Base-by-base conservation (phyloP, 768 basidiomycete species). In the Fistulinella prunicolor region DNA sequence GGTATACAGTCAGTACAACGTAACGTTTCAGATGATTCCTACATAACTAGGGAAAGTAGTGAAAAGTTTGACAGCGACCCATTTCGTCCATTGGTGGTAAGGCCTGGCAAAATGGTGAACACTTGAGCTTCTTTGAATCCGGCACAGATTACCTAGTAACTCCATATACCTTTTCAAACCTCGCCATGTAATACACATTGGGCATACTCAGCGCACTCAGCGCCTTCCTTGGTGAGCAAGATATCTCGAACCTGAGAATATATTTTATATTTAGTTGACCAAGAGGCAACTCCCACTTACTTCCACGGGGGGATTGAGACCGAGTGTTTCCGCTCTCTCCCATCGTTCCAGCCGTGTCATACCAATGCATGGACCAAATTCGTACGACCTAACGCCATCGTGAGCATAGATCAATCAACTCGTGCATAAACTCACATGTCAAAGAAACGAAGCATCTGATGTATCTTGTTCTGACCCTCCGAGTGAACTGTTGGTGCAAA, bases 291-390 rank as follows among this genome's bases (percentile, higher is more conserved):
- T 17, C 17, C 22, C 9, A 49, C 80, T 48, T 56, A 87, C 92
- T 75, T 92, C 89, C 14, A 61, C 53, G 3, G 92, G 93, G 13
- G 94, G 94, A 39, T 84, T 74, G 17, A 96, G 70, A 2, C 91
- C 91, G 38, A 94, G 73, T 9, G 76, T 75, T 22, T 83, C 65
- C 0, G 94, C 94, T 41, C 94, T 76, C 60, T 94, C 80, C 91
- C 93, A 97, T 32, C 94, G 75, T 52, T 94, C 82, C 13, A 95
- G 68, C 23, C 94, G 81, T n/a, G 82, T 79, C 45, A 90, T 76
- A 0, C 89, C 87, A 19, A 85, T 70, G 54, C 85, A 89, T 3
- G 89, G 90, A 0, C 90, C 91, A 60, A 83, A 94, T 54, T 89
- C 81, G 47, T 85, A 86, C 2, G 83, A 79, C 62, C 87, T 89